Evolutionary conservation across 2,329 filamentous ascomycete species (phyloP).

Genomic region (Calonectria pseudoturangicola): DNA sequence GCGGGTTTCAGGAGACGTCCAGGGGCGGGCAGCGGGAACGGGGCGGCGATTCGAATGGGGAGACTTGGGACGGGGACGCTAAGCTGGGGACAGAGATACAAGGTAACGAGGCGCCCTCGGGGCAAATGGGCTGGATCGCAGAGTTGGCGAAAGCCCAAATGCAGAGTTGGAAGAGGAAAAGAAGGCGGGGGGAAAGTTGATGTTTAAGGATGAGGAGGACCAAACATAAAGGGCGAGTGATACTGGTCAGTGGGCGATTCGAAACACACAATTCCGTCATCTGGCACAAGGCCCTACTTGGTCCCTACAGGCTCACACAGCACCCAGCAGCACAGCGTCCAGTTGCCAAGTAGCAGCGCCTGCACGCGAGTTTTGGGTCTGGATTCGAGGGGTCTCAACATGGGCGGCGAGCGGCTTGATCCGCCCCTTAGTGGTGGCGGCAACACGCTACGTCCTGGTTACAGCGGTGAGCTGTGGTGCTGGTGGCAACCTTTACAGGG

Average conservation of each 20-base stretch:
- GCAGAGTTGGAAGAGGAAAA: constrained; percentile 15
- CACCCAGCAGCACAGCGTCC: background rate
- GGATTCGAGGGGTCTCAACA: constrained; percentile 34
- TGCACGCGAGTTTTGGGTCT: constrained; percentile 36
- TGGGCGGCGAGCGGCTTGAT: constrained; percentile 47
- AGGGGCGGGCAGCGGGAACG: constrained; percentile 50
- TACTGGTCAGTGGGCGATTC: constrained; percentile 39
- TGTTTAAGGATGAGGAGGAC: background rate
- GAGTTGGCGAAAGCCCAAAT: constrained; percentile 19
- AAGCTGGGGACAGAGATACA: constrained; percentile 22
- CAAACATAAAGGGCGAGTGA: constrained; percentile 24
- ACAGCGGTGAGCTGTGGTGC: constrained; percentile 27
- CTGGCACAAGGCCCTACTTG: constrained; percentile 9
- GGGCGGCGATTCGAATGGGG: constrained; percentile 33
- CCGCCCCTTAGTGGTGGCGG: constrained; percentile 38
- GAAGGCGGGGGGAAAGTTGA: constrained; percentile 19
- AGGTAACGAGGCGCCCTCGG: constrained; percentile 5
- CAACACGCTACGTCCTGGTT: constrained; percentile 22
- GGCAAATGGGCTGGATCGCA: constrained; percentile 36
- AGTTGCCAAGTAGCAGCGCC: background rate
- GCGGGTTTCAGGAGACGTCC: constrained; percentile 55
- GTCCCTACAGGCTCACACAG: constrained; percentile 14
- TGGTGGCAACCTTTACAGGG: constrained; percentile 30
- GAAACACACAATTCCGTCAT: constrained; percentile 43
- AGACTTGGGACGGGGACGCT: constrained; percentile 33